Evolutionary conservation across 176 grass and related monocot genomes (phyloP), one percentile per base, ranked within the genome.

Genomic region (Musa schizocarpa): DNA sequence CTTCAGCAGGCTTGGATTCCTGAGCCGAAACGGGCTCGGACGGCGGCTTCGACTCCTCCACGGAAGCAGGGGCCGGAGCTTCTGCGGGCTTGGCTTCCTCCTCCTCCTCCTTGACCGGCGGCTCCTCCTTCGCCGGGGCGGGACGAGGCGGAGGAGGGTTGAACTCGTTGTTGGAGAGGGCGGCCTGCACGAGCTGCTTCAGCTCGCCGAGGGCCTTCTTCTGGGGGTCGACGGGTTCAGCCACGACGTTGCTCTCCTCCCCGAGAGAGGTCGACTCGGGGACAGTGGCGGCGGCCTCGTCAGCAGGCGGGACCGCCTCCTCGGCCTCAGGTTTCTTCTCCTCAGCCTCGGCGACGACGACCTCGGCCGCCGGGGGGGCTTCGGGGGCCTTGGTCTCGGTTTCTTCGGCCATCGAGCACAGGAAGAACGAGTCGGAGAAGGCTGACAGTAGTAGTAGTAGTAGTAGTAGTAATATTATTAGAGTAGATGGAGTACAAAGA

Each of bases 221-320:
- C 82, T 96, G 87, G 12, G 94, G 81, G 52, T 90, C 90, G 1
- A 72, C 81, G 62, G 93, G 72, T 61, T 97, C 94, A 0, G 82
- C 86, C 2, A 97, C 90, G 13, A 97, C 77, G 82, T 93, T 93
- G 49, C 90, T 93, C 74, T 98, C 94, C 79, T 98, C 94, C 86
- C 93, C 93, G 88, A 93, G 91, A 1, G 88, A 93, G 1, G 72
- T 81, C 8, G 79, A 84, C 2, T 76, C 76, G 61, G 78, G 76
- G 9, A 89, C 78, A 4, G 76, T 56, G 3, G 73, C 68, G 6
- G 75, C 83, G 8, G 27, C 81, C 0, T 69, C 82, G 9, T 79
- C 85, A 22, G 82, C 77, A 22, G 74, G 9, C 51, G 58, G 17
- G 8, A 19, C n/a, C 17, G 61, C 76, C 1, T 83, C 76, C 72